These are phyloP conservation scores for Mortierella antarctica DNA, from an alignment of 192 early-diverging fungal species.

Conservation along the genomic window DNA sequence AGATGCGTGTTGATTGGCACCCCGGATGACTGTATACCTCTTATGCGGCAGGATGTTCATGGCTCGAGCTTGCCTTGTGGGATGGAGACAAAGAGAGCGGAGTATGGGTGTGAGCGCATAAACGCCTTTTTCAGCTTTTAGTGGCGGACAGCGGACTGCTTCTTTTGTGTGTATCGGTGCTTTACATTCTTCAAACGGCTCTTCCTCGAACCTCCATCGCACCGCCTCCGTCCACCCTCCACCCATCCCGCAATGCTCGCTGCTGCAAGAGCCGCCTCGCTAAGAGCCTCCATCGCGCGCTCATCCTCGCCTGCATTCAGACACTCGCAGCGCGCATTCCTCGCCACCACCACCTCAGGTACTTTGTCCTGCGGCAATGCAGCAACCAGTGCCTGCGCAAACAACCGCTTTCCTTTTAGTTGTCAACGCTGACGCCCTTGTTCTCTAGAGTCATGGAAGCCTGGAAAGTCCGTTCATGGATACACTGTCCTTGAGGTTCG, in stretches of 20 bases:
- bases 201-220: neutral
- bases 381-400: too few relatives aligned
- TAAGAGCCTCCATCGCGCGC: slow-evolving; percentile 12
- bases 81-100: neutral
- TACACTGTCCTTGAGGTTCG: slow-evolving; percentile 49
- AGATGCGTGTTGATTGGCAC: too few relatives aligned
- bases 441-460: slow-evolving; percentile 38
- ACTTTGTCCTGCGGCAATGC: too few relatives aligned
- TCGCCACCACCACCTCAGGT: slow-evolving; percentile 23
- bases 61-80: neutral
- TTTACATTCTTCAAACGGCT: slow-evolving; percentile 5
- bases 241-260: slow-evolving; percentile 34
- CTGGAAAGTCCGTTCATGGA: slow-evolving; percentile 43
- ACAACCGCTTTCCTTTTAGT: too few relatives aligned
- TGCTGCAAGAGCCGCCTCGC: slow-evolving; percentile 31
- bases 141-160: too few relatives aligned
- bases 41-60: slow-evolving; percentile 79
- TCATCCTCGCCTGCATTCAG: slow-evolving; percentile 10
- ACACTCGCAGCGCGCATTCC: slow-evolving; percentile 32
- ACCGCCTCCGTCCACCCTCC: neutral
- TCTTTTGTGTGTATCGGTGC: neutral
- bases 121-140: neutral
- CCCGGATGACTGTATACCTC: slow-evolving; percentile 51
- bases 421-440: neutral
- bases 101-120: neutral